Conservation (phyloP, 1,139 yeast species). For the Geotrichum phurueaensis region DNA sequence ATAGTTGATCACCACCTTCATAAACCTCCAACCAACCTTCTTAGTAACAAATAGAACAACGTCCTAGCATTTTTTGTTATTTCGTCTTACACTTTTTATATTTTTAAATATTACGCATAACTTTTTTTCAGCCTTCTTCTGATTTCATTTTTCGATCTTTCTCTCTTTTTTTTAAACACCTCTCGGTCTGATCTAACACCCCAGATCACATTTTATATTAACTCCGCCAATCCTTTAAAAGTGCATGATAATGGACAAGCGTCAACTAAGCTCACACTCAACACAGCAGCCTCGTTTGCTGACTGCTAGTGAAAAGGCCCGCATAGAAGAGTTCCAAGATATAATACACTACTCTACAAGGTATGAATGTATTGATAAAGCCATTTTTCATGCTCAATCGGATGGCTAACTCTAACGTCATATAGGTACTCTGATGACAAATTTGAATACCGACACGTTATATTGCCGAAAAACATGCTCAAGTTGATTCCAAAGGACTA, state of each 20-base stretch:
- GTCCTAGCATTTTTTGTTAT: not conserved
- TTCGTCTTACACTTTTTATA: not conserved
- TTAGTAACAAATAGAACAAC: not conserved
- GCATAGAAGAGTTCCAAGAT: slow-evolving; percentile 86
- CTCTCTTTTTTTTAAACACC: not conserved
- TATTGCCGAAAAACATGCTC: slow-evolving; percentile 92
- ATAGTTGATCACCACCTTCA: not conserved
- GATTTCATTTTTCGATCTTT: no score
- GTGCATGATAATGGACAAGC: not conserved
- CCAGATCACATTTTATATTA: not conserved
- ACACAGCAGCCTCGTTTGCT: slow-evolving; percentile 48
- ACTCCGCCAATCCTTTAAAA: not conserved
- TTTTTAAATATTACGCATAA: not conserved
- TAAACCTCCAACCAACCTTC: not conserved
- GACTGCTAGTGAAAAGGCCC: slow-evolving; percentile 76
- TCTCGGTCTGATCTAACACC: not conserved
- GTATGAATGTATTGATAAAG: slow-evolving; percentile 29
- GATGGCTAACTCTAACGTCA: not conserved
- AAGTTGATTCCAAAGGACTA: slow-evolving; percentile 94
- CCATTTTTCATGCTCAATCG: not conserved
- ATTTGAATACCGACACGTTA: slow-evolving; percentile 89
- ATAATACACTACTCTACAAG: slow-evolving; percentile 89
- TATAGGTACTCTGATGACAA: slow-evolving; percentile 76
- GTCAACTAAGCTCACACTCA: not conserved
- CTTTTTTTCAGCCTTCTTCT: no score